These are phyloP conservation scores for Fragaria ananassa DNA, from an alignment of 306 rosid genomes.

Conservation along the genomic window DNA sequence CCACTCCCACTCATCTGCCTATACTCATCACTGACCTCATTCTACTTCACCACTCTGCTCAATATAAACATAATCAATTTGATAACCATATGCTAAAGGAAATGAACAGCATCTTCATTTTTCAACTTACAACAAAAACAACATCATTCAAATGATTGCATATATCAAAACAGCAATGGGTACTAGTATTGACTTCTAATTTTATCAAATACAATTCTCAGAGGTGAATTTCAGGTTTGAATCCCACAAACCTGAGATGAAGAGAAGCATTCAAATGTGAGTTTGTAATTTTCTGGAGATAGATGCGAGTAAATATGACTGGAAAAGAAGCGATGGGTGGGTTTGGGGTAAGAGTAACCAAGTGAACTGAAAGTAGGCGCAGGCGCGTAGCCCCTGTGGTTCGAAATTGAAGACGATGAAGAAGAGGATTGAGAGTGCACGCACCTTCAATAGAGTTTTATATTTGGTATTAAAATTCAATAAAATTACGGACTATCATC, in stretches of 20 bases:
- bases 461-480: too few relatives aligned
- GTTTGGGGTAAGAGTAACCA: not conserved
- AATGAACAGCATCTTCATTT: not conserved
- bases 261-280: not conserved
- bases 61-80: not conserved
- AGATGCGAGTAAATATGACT: not conserved
- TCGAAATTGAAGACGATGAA: not conserved
- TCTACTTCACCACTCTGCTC: not conserved
- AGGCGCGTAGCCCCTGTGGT: not conserved
- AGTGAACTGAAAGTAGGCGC: not conserved
- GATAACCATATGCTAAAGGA: not conserved
- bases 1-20: constrained; percentile 8
- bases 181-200: too few relatives aligned
- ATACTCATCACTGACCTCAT: not conserved
- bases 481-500: too few relatives aligned
- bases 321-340: not conserved
- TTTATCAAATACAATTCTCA: not conserved
- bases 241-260: not conserved
- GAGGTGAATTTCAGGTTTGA: not conserved
- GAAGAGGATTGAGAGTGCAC: not conserved
- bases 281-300: not conserved
- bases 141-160: not conserved
- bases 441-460: too few relatives aligned
- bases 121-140: not conserved
- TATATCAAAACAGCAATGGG: not conserved